Evolutionary conservation across 768 basidiomycete genomes (phyloP).

Genomic region (Termitomyces sp.): DNA sequence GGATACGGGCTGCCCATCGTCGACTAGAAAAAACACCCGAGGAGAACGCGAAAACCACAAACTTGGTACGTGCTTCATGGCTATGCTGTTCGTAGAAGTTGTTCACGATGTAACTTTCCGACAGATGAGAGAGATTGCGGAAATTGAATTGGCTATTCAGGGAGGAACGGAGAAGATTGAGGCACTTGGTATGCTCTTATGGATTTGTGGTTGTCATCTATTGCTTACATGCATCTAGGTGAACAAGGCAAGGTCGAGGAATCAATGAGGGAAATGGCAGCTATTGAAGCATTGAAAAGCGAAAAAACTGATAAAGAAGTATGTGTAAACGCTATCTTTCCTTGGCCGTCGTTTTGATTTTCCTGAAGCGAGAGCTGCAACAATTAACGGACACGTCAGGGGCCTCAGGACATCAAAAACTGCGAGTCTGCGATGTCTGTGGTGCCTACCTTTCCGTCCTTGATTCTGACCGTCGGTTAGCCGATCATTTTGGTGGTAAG

Average conservation of each 20-base stretch:
- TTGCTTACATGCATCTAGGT: slow-evolving; percentile 40
- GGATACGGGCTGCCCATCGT: slow-evolving; percentile 90
- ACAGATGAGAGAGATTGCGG: slow-evolving; percentile 98
- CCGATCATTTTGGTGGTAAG: slow-evolving; percentile 99
- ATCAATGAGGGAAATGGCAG: slow-evolving; percentile 95
- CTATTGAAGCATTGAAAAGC: slow-evolving; percentile 94
- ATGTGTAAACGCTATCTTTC: slow-evolving; percentile 13
- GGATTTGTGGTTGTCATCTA: slow-evolving; percentile 18
- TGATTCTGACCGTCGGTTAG: slow-evolving; percentile 96
- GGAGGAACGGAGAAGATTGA: slow-evolving; percentile 99
- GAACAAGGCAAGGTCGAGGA: slow-evolving; percentile 99
- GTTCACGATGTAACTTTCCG: slow-evolving; percentile 1
- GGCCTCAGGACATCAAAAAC: slow-evolving; percentile 98
- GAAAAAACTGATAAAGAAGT: slow-evolving; percentile 97
- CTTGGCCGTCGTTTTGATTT: slow-evolving; percentile 8
- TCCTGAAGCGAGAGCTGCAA: slow-evolving; percentile 78
- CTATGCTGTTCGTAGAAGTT: background rate
- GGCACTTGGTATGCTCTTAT: slow-evolving; percentile 54
- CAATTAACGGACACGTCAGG: slow-evolving; percentile 97
- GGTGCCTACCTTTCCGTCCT: slow-evolving; percentile 98
- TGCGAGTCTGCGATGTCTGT: slow-evolving; percentile 99
- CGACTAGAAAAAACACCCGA: slow-evolving; percentile 98
- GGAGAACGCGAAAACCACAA: slow-evolving; percentile 98
- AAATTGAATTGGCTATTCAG: slow-evolving; percentile 98
- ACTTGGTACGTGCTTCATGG: slow-evolving; percentile 54